A percentile compares a stretch with the other conserved stretches of the same genome.
Evolutionary conservation across 495 filamentous ascomycete genomes (phyloP).

Genomic region (Daldinia bambusicola): DNA sequence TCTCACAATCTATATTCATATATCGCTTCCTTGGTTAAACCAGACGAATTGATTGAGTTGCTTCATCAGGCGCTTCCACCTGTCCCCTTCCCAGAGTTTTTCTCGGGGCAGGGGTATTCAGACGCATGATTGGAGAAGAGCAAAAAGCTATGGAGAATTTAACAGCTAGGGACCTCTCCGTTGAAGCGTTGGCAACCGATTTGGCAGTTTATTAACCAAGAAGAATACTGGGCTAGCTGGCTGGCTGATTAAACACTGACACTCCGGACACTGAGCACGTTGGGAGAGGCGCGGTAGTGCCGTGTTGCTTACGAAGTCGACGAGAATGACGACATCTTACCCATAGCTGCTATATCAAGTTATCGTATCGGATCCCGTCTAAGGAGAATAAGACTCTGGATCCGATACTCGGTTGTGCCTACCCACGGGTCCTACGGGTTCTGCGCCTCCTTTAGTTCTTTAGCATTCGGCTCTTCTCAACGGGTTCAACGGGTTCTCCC

Average conservation of each 20-base stretch:
- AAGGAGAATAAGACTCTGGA: slow-evolving; percentile 21
- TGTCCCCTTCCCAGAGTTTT: slow-evolving; percentile 26
- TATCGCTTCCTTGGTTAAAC: slow-evolving; percentile 38
- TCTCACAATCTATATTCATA: slow-evolving; percentile 34
- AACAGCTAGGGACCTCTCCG: slow-evolving; percentile 12
- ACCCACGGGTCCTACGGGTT: slow-evolving; percentile 25
- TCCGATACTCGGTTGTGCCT: slow-evolving; percentile 35
- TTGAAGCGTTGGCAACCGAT: slow-evolving; percentile 27
- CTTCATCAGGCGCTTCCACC: slow-evolving; percentile 41
- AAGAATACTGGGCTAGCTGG: no score
- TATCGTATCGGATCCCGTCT: slow-evolving; percentile 36
- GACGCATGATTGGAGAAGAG: slow-evolving; percentile 35
- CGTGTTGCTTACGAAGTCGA: slow-evolving; percentile 33
- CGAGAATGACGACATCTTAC: slow-evolving; percentile 43
- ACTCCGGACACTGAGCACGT: slow-evolving; percentile 19
- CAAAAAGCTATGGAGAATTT: slow-evolving; percentile 29
- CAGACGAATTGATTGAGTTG: slow-evolving; percentile 34
- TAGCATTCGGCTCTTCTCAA: slow-evolving; percentile 22
- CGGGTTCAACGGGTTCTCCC: slow-evolving; percentile 19
- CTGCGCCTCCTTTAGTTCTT: slow-evolving; percentile 19
- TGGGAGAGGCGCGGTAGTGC: slow-evolving; percentile 36
- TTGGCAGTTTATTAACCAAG: slow-evolving; percentile 16
- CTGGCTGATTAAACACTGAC: no score
- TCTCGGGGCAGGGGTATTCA: slow-evolving; percentile 36
- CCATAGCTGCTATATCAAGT: slow-evolving; percentile 25